Conservation (phyloP, 495 filamentous ascomycete species). For the Penicillium subrubescens region DNA sequence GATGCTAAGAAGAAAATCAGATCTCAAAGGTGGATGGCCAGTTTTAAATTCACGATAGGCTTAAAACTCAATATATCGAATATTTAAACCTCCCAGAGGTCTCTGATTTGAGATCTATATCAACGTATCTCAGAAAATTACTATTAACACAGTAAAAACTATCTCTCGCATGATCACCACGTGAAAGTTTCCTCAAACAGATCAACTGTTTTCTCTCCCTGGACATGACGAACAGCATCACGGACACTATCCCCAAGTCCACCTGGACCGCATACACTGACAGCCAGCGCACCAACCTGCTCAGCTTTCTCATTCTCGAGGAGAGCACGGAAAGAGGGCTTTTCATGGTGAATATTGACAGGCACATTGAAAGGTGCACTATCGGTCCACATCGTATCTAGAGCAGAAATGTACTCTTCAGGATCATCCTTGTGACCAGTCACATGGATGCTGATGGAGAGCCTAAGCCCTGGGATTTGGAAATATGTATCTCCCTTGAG, state of each 20-base stretch:
- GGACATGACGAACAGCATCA: slow-evolving; percentile 37
- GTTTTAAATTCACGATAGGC: too few relatives aligned
- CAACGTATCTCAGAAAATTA: background rate
- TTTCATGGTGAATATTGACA: slow-evolving; percentile 34
- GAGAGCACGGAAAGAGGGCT: slow-evolving; percentile 37
- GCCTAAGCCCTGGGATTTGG: slow-evolving; percentile 32
- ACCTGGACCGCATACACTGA: slow-evolving; percentile 50
- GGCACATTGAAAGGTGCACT: slow-evolving; percentile 33
- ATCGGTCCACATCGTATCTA: slow-evolving; percentile 37
- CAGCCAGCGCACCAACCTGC: slow-evolving; percentile 48
- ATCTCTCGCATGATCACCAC: slow-evolving; percentile 33
- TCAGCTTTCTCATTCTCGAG: slow-evolving; percentile 38
- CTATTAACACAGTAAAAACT: background rate
- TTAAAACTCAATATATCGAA: background rate
- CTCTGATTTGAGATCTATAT: background rate
- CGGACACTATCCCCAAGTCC: slow-evolving; percentile 48
- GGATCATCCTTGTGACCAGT: slow-evolving; percentile 30
- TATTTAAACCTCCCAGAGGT: slow-evolving; percentile 8
- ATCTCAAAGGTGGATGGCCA: background rate
- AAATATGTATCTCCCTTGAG: slow-evolving; percentile 35
- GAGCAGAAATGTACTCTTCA: slow-evolving; percentile 31
- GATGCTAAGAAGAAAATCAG: background rate
- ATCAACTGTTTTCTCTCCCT: slow-evolving; percentile 40
- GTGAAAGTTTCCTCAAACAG: slow-evolving; percentile 49
- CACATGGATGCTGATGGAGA: slow-evolving; percentile 41